A percentile compares a stretch with the other conserved stretches of the same genome.
Conservation (phyloP, 2,329 filamentous ascomycete genomes). For the Cryphonectria radicalis region DNA sequence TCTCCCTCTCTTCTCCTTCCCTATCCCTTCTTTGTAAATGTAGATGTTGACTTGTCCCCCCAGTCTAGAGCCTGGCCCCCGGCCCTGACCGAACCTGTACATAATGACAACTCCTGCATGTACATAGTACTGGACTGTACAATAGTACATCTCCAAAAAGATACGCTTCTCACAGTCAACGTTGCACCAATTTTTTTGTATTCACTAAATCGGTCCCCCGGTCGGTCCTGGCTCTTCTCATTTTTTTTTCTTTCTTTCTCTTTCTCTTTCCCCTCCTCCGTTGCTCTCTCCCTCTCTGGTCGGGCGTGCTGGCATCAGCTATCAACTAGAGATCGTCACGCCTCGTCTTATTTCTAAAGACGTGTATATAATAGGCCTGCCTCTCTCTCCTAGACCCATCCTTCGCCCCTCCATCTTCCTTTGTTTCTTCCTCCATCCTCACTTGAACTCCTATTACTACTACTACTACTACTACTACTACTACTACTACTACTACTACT, state of each 20-base stretch:
- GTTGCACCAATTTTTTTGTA: conserved; percentile 2
- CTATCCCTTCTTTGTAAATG: background rate
- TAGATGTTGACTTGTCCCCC: background rate
- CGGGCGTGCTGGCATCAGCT: conserved; percentile 2
- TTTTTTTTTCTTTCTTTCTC: background rate
- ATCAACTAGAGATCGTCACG: conserved; percentile 14
- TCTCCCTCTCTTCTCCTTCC: background rate
- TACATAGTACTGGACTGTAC: conserved; percentile 1
- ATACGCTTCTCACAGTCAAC: conserved; percentile 1
- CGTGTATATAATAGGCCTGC: conserved; percentile 15
- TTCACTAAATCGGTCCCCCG: conserved; percentile 5
- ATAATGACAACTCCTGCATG: background rate
- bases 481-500: background rate
- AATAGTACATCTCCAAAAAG: background rate
- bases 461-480: no score
- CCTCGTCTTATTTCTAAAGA: conserved; percentile 9
- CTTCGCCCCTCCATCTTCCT: background rate
- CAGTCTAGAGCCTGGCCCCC: background rate
- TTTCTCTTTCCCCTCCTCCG: background rate
- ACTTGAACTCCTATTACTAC: background rate
- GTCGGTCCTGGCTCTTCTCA: background rate
- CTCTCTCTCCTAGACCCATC: conserved; percentile 7
- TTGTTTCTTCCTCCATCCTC: conserved; percentile 16
- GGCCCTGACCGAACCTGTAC: background rate
- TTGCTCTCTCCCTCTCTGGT: background rate